Base-by-base conservation (phyloP, 495 filamentous ascomycete species). In the Daldinia loculata region DNA sequence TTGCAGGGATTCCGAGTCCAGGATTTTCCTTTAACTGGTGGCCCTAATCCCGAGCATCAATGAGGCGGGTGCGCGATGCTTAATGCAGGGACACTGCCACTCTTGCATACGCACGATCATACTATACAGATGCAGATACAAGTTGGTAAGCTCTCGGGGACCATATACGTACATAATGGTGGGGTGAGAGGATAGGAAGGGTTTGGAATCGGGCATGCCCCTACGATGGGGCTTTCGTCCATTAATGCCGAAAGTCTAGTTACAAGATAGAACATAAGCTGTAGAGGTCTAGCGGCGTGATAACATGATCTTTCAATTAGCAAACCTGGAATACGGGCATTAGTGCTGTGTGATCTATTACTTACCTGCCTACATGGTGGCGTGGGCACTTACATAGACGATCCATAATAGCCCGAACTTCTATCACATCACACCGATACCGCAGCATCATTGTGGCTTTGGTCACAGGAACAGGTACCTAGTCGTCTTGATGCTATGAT, bases 21-120 rank as follows among this genome's bases (percentile, higher is more conserved):
- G 51, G 62, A 53, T 58, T 66, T 51, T 51, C 34, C 29, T 30
- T 51, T 57, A 65, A 66, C 62, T 66, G 68, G 63, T 9, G 19
- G 38, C 39, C 30, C 63, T 62, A 26, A 52, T 65, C 61, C 67
- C 56, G 56, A 30, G 30, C 7, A 43, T 57, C 34, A 56, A 59
- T 66, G 68, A 71, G 68, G 68, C 67, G 67, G 50, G 51, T 41
- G 48, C 53, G 56, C 52, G 41, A 67, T 63, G 69, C 50, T 52
- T 64, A 60, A 72, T 67, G 69, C 69, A 72, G 69, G 69, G 69
- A 61, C 3, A 53, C 30, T n/a, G 19, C 58, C 36, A 60, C 39
- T 51, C 39, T 56, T 59, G 48, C 64, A 51, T 60, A 50, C 60
- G 39, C 52, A 48, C 69, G 27, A 9, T 48, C 43, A 19, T 24